These are phyloP conservation scores for Tetramitus jugosus DNA, from an alignment of 208 protist genomes.

Conservation along the genomic window DNA sequence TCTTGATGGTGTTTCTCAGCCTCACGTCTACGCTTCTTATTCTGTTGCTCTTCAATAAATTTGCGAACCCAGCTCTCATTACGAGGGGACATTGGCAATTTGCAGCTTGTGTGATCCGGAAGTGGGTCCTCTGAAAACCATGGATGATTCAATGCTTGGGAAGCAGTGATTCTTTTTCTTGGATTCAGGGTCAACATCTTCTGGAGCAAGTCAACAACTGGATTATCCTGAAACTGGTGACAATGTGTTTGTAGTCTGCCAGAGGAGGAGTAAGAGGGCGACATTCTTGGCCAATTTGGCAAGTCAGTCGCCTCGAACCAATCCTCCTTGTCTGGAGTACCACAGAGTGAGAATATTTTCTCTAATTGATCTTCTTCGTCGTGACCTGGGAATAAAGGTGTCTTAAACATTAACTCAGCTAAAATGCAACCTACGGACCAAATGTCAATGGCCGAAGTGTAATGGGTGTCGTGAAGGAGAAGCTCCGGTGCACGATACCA, in stretches of 20 bases:
- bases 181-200: constrained; percentile 54
- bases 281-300: not conserved
- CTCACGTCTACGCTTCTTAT: not conserved
- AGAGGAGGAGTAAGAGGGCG: too few relatives aligned
- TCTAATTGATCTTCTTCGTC: constrained; percentile 40
- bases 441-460: constrained; percentile 38
- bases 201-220: constrained; percentile 68
- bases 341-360: constrained; percentile 70
- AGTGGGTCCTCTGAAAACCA: constrained; percentile 45
- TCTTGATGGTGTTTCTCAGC: not conserved
- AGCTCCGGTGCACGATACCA: constrained; percentile 40
- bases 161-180: constrained; percentile 44
- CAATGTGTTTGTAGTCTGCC: not conserved
- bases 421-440: constrained; percentile 44
- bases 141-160: constrained; percentile 44
- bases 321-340: constrained; percentile 75
- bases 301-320: constrained; percentile 64
- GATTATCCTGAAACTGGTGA: not conserved
- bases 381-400: constrained; percentile 37
- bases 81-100: not conserved
- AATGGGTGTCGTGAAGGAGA: constrained; percentile 26
- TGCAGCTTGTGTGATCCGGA: not conserved
- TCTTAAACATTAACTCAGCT: constrained; percentile 38
- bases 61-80: not conserved
- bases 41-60: not conserved